Base-by-base conservation (phyloP, 1,284 basidiomycete genomes). In the Caloboletus firmus region DNA sequence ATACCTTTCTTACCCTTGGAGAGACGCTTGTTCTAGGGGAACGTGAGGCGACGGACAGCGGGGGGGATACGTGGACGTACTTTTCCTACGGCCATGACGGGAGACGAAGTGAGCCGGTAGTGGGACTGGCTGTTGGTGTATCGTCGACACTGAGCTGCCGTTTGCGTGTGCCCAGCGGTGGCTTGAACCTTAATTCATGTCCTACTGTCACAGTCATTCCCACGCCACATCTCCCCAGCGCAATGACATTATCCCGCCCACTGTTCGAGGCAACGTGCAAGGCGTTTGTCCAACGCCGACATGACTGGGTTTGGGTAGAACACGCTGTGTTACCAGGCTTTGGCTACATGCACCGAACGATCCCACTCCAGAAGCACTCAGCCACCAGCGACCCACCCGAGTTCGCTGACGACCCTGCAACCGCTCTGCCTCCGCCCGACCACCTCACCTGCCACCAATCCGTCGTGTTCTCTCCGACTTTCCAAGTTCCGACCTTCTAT, bases 1-100 rank as follows among this genome's bases (percentile, higher is more conserved):
- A 97, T 88, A 75, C 95, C 95, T 84, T 98, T 98, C 87, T 98
- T 98, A 72, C 96, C 95, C 83, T 99, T 99, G 54, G 94, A 96
- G 70, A 98, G 88, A 76, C 96, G 91, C 83, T 99, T 99, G 83
- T 98, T 98, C 92, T 60, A 47, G 12, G 32, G 42, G 32, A 37
- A 24, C 5, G 52, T 68, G 40, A 67, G 53, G 3, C 5, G 31
- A 20, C 39, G 20, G 2, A 48, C 10, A 17, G 9, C 4, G 4
- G 11, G 2, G 17, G 3, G 18, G 11, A 41, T 10, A 7, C 0
- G 12, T 26, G 22, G n/a, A 68, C 76, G 51, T 55, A 89, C 90
- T 83, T 95, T 95, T 73, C 93, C 93, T 78, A 95, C 91, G 74
- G 93, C 93, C 93, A 95, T 95, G 73, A 78, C 74, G 76, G 69